Conservation (phyloP, 805 yeast genomes). For the Suhomyces vadensis region DNA sequence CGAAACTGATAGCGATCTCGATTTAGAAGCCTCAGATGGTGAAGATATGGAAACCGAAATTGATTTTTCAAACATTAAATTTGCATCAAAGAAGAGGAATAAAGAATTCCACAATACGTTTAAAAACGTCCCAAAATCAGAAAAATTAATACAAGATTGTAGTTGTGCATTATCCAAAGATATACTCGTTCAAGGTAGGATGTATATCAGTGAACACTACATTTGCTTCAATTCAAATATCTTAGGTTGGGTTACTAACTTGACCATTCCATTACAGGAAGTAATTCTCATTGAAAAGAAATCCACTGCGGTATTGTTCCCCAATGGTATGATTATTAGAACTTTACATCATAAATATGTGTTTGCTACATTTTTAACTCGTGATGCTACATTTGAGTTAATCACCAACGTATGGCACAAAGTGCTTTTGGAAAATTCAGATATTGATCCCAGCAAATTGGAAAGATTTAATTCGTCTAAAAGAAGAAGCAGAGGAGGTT, state of each 20-base stretch:
- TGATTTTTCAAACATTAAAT: conserved; percentile 13
- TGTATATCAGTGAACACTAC: conserved; percentile 76
- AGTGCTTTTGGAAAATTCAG: conserved; percentile 27
- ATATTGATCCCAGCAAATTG: conserved; percentile 11
- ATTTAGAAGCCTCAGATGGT: conserved; percentile 8
- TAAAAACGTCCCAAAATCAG: conserved; percentile 64
- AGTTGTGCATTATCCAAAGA: conserved; percentile 89
- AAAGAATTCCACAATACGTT: conserved; percentile 78
- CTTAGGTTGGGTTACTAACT: conserved; percentile 86
- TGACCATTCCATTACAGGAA: conserved; percentile 71
- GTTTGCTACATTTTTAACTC: conserved; percentile 83
- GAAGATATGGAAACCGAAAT: conserved; percentile 10
- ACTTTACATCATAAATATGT: conserved; percentile 65
- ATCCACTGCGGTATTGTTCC: conserved; percentile 84
- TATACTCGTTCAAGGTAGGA: conserved; percentile 81
- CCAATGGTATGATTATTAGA: conserved; percentile 79
- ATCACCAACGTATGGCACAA: conserved; percentile 70
- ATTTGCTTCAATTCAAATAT: conserved; percentile 85
- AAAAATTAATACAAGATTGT: conserved; percentile 79
- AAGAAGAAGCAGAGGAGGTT: conserved; percentile 10
- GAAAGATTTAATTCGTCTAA: background rate
- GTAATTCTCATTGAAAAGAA: conserved; percentile 75
- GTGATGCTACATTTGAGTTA: conserved; percentile 75
- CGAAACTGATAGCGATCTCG: conserved; percentile 5
- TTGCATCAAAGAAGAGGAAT: conserved; percentile 31